Base-by-base conservation (phyloP, 208 protist species). In the Crithidia fasciculata region DNA sequence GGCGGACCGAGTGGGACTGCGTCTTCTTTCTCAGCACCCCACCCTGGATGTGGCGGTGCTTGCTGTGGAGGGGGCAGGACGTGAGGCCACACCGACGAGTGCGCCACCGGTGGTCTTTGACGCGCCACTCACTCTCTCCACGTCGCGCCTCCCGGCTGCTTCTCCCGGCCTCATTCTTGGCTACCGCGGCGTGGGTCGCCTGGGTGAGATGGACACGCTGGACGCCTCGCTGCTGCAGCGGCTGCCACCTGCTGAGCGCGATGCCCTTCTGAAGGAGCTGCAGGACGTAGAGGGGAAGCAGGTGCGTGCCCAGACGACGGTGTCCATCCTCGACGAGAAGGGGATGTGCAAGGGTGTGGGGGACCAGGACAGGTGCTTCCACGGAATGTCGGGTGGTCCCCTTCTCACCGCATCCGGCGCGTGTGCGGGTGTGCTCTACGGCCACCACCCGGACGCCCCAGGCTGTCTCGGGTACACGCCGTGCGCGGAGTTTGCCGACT, bases 311-410 rank as follows among this genome's bases (percentile, higher is more conserved):
- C 62, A 55, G 8, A 68, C 77, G 2, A 41, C 44, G 15, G 73
- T 92, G n/a, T 58, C 82, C 44, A 68, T 95, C 10, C 60, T 93
- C 39, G 69, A 89, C 37, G 56, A 66, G 2, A 56, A 47, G 12
- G 89, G 89, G n/a, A 85, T 90, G 78, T 91, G 90, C 67, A 80
- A 76, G 8, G 80, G 81, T 41, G 52, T 69, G 0, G 69, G 70
- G 4, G 75, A 81, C 36, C 43, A 58, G 16, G 79, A 72, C 6
- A 50, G 58, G 52, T 95, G 90, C 74, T 93, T 82, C 57, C 87
- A 95, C 67, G 90, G 90, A 10, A 95, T 95, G 90, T 95, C 90
- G 0, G 90, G 90, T 10, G 82, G 81, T 7, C 88, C 90, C 5
- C 58, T 93, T 4, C 37, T 93, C 18, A 78, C 82, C 47, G 69